phyloP scores from a whole-genome alignment of 306 rosid species.

The Bauhinia variegata region DNA sequence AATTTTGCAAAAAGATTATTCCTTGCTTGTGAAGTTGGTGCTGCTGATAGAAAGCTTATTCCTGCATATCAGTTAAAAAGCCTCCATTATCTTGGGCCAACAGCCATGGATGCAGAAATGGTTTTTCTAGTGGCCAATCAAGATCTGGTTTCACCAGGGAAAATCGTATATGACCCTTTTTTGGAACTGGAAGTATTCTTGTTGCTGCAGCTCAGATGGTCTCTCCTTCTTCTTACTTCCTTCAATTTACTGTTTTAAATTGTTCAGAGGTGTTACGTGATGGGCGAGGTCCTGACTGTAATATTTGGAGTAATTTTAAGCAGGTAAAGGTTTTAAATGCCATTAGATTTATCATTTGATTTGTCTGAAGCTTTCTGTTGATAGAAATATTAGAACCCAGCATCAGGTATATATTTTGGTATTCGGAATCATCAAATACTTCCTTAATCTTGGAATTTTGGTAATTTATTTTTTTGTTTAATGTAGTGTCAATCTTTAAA shows the following conservation, averaged over 20 bases:
- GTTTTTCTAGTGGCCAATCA: constrained; percentile 97
- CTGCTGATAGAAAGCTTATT: constrained; percentile 82
- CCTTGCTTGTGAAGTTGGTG: constrained; percentile 93
- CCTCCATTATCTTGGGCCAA: constrained; percentile 94
- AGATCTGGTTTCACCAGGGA: constrained; percentile 75
- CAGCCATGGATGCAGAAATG: constrained; percentile 99
- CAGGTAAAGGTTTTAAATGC: constrained; percentile 61
- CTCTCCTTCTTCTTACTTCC: too few relatives aligned
- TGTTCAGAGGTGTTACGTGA: constrained; percentile 92
- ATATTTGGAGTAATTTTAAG: constrained; percentile 97
- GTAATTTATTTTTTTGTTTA: too few relatives aligned
- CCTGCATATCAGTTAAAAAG: constrained; percentile 96
- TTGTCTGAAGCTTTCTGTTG: background rate
- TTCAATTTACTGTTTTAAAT: constrained; percentile 39
- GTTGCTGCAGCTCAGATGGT: constrained; percentile 97
- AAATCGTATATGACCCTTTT: constrained; percentile 88
- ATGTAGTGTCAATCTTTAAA: background rate
- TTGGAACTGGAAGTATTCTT: constrained; percentile 96
- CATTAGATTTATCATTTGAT: constrained; percentile 21
- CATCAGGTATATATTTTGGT: constrained; percentile 12
- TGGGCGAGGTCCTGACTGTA: constrained; percentile 97
- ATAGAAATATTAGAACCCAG: constrained; percentile 21
- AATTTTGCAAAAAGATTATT: constrained; percentile 65
- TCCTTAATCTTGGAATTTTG: constrained; percentile 1
- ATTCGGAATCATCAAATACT: background rate